phyloP scores from a whole-genome alignment of 106 monocot genomes.

The Amphibolis antarctica region DNA sequence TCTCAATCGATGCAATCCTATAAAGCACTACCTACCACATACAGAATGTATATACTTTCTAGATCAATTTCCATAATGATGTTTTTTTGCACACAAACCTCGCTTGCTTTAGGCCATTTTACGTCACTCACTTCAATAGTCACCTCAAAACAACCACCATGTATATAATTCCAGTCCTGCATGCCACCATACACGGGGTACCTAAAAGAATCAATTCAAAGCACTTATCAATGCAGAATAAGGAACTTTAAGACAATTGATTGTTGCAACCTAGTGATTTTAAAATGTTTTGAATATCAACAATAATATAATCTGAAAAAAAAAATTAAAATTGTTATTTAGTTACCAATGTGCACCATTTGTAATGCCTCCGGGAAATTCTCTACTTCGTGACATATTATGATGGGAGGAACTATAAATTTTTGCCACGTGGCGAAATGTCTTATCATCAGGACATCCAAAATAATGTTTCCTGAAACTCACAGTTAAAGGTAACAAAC shows the following conservation, averaged over 20 bases:
- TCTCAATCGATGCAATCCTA: too few species aligned
- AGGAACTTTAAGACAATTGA: not conserved
- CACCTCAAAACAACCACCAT: constrained; percentile 95
- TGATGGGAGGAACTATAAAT: constrained; percentile 75
- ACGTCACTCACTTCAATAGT: constrained; percentile 88
- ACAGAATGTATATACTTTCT: too few species aligned
- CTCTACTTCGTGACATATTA: constrained; percentile 87
- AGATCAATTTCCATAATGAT: too few species aligned
- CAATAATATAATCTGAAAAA: too few species aligned
- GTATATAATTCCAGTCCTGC: constrained; percentile 99
- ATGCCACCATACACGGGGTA: constrained; percentile 98
- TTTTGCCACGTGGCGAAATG: constrained; percentile 78
- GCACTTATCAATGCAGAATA: not conserved
- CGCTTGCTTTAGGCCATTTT: constrained; percentile 89
- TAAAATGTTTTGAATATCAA: too few species aligned
- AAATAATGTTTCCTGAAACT: constrained; percentile 69
- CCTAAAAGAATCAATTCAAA: constrained; percentile 34
- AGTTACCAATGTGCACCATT: constrained; percentile 86
- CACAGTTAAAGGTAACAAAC: not conserved
- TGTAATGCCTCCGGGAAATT: constrained; percentile 88
- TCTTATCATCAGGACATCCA: constrained; percentile 86
- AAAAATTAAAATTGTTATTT: not conserved
- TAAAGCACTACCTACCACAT: too few species aligned
- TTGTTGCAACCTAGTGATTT: too few species aligned
- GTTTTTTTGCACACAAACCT: constrained; percentile 55